Base-by-base conservation (phyloP, 1,284 basidiomycete species). In the Boletellus sp. region DNA sequence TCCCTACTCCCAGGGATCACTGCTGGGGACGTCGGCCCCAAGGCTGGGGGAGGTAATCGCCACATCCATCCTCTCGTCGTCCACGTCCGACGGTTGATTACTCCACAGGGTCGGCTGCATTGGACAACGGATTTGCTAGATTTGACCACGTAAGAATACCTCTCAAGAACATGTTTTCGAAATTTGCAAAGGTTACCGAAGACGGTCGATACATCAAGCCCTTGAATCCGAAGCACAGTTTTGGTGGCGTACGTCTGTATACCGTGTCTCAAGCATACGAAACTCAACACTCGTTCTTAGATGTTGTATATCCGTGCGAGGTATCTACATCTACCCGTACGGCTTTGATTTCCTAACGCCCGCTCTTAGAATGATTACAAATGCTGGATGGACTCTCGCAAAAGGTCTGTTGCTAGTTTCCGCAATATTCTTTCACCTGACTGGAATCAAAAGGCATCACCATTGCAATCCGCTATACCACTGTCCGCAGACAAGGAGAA, bases 131-230 rank as follows among this genome's bases (percentile, higher is more conserved):
- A 2, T 91, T 80, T 57, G 82, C 80, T 19, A 74, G 79, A 11
- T 91, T 92, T 61, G 66, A 85, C 58, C 82, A 79, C 53, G 80
- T 90, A 51, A 77, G 83, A n/a, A 82, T 92, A 51, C 87, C 89
- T 1, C 79, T 83, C 48, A 76, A 77, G 52, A 74, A 89, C 50
- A 91, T 93, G 89, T 78, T 92, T 10, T 84, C 81, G 37, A 83
- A 82, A 53, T 90, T 89, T 58, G 82, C 89, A 2, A 76, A 79
- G 48, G 83, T 92, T 28, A 85, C 86, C 1, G 72, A 81, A 39
- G 81, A 82, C 1, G 87, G 86, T 6, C 69, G 74, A 58, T 93
- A 92, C 63, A 61, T 85, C 28, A 75, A 78, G 56, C 89, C 89
- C 15, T 82, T 82, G 15, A 86, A 87, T 59, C 77, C 82, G 4